Percentiles rank a stretch among this genome's conserved stretches.
These are phyloP conservation scores for Clitopilus passeckerianus DNA, from an alignment of 768 basidiomycete genomes.

Conservation along the genomic window DNA sequence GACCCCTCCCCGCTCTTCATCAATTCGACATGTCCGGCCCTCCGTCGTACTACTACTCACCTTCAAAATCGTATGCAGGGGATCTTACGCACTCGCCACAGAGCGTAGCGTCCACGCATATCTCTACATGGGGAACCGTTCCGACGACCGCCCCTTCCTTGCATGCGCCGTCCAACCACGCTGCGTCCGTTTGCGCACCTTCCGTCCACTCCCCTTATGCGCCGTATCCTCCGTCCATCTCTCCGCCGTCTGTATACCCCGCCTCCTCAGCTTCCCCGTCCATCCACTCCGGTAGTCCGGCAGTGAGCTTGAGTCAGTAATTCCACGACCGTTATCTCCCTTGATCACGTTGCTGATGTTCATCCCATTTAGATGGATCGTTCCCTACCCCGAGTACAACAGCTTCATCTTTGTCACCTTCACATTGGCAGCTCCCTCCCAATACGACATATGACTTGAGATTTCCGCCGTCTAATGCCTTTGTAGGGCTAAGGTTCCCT, in stretches of 20 bases:
- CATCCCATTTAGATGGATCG: background rate
- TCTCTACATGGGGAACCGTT: background rate
- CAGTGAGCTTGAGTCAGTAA: background rate
- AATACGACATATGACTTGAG: conserved; percentile 1
- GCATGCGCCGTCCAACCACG: background rate
- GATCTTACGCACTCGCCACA: background rate
- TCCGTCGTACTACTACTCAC: background rate
- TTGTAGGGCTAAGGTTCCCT: background rate
- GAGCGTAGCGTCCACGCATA: background rate
- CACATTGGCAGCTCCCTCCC: background rate
- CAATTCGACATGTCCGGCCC: background rate
- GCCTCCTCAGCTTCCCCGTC: background rate
- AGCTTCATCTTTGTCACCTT: background rate
- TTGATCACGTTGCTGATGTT: background rate
- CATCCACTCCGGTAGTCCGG: background rate
- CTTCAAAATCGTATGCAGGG: background rate
- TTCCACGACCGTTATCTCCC: background rate
- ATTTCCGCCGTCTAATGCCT: background rate
- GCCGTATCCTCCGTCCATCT: background rate
- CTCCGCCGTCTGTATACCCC: background rate
- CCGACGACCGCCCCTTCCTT: background rate
- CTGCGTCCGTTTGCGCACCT: background rate
- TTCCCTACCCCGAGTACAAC: conserved; percentile 1
- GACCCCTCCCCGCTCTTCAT: background rate
- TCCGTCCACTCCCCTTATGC: background rate